Evolutionary conservation across 352 stramenopile genomes (phyloP), one percentile per base, ranked within the genome.

Genomic region (Pythium volutum): DNA sequence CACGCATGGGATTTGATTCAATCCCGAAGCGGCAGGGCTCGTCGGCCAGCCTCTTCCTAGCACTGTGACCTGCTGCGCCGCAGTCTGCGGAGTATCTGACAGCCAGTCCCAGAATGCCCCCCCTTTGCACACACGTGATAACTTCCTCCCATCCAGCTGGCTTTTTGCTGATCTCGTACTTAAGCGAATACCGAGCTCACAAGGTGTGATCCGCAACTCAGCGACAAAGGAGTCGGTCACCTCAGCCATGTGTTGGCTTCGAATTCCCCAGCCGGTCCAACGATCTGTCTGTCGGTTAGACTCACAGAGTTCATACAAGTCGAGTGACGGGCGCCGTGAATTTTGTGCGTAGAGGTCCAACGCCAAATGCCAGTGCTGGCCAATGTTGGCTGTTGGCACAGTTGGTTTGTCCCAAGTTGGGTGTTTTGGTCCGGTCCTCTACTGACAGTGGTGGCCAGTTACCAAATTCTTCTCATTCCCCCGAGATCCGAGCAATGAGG

Each of bases 61-160:
- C 36, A 20, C 36, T 36, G 31, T 36, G 31, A n/a, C n/a, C n/a
- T n/a, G n/a, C n/a, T n/a, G n/a, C n/a, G n/a, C n/a, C n/a, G n/a
- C 33, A 38, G 33, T 38, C 33, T 12, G 33, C n/a, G n/a, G n/a
- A n/a, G n/a, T n/a, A 38, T 38, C 33, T 12, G 33, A 7, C 33
- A 38, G 12, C 7, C 33, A 38, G 33, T 38, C 33, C 7, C 7
- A 14, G 33, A 38, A 43, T 43, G 36, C 10, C 36, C 36, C 0
- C 1, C 7, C 36, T 43, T 43, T 18, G 36, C n/a, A 4, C 36
- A 4, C 14, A 22, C 26, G 38, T 23, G 26, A 39, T 60, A 4
- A 41, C 43, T 61, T 61, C 54, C 54, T 41, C 22, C 29, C 14
- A 22, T 16, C 42, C 54, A 61, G 42, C 42, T 53, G 54, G 54